These are phyloP conservation scores for Oldenlandia corymbosa DNA, from an alignment of 257 asterid species.

Conservation along the genomic window DNA sequence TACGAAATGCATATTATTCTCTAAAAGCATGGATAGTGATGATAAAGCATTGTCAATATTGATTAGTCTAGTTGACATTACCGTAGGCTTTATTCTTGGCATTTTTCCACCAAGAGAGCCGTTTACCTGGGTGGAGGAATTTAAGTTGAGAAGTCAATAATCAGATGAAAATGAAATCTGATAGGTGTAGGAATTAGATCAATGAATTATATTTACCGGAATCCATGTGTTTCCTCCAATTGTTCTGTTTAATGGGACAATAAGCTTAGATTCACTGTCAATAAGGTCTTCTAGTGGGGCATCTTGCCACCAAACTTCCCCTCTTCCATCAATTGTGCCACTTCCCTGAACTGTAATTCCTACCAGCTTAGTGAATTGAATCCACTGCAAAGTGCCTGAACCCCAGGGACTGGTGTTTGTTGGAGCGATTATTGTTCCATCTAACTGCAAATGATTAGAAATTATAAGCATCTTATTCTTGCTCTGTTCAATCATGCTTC, in stretches of 20 bases:
- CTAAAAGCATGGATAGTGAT: background rate
- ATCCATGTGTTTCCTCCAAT: slow-evolving; percentile 26
- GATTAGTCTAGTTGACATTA: slow-evolving; percentile 29
- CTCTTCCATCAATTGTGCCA: slow-evolving; percentile 73
- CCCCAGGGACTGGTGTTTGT: slow-evolving; percentile 71
- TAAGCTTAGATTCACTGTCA: slow-evolving; percentile 70
- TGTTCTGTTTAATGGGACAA: slow-evolving; percentile 54
- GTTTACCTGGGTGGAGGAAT: slow-evolving; percentile 32
- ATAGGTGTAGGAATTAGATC: slow-evolving; percentile 3
- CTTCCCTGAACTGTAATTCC: slow-evolving; percentile 77
- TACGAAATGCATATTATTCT: background rate
- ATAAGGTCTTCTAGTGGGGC: slow-evolving; percentile 51
- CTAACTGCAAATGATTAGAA: slow-evolving; percentile 47
- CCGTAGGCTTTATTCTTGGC: slow-evolving; percentile 90
- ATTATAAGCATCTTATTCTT: background rate
- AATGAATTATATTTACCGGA: slow-evolving; percentile 38
- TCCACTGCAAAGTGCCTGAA: slow-evolving; percentile 81
- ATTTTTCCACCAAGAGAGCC: slow-evolving; percentile 47
- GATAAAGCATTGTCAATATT: background rate
- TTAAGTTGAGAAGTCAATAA: background rate
- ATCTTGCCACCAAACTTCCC: slow-evolving; percentile 89
- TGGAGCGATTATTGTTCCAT: slow-evolving; percentile 83
- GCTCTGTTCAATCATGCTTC: no score
- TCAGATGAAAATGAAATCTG: slow-evolving; percentile 3
- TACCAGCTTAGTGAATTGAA: slow-evolving; percentile 66